Conservation (phyloP, 2,329 filamentous ascomycete genomes). For the Paraconiothyrium brasiliense region DNA sequence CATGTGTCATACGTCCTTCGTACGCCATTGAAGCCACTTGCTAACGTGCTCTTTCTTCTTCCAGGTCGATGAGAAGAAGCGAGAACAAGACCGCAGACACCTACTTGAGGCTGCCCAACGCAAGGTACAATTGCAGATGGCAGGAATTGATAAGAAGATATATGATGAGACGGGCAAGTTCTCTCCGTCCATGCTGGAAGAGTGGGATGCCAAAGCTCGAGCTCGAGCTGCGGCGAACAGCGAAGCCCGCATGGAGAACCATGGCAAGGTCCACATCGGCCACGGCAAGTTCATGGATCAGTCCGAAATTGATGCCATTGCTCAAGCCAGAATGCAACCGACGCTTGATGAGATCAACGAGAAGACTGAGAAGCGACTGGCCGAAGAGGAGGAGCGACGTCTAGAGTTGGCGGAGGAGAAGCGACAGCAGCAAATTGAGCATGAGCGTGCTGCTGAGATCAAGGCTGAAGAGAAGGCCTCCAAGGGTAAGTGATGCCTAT, state of each 20-base stretch:
- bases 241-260: slow-evolving; percentile 66
- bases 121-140: slow-evolving; percentile 82
- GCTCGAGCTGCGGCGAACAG: slow-evolving; percentile 73
- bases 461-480: slow-evolving; percentile 58
- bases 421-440: slow-evolving; percentile 66
- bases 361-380: slow-evolving; percentile 76
- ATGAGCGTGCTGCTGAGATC: slow-evolving; percentile 57
- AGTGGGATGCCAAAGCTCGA: slow-evolving; percentile 82
- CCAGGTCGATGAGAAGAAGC: slow-evolving; percentile 74
- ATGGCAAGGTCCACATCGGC: slow-evolving; percentile 74
- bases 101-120: slow-evolving; percentile 82
- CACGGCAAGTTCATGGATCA: slow-evolving; percentile 82
- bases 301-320: slow-evolving; percentile 80
- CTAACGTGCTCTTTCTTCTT: not conserved
- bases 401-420: slow-evolving; percentile 72
- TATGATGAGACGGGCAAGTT: slow-evolving; percentile 79
- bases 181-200: slow-evolving; percentile 71
- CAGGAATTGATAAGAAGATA: slow-evolving; percentile 83
- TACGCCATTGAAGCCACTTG: not conserved
- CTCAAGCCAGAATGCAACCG: slow-evolving; percentile 79
- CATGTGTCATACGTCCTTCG: too few species aligned
- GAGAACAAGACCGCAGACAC: slow-evolving; percentile 76
- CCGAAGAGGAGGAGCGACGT: slow-evolving; percentile 69
- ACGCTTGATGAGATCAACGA: slow-evolving; percentile 85
- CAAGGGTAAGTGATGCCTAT: slow-evolving; percentile 63